phyloP scores from a whole-genome alignment of 257 asterid genomes.

The Nicotiana undulata region DNA sequence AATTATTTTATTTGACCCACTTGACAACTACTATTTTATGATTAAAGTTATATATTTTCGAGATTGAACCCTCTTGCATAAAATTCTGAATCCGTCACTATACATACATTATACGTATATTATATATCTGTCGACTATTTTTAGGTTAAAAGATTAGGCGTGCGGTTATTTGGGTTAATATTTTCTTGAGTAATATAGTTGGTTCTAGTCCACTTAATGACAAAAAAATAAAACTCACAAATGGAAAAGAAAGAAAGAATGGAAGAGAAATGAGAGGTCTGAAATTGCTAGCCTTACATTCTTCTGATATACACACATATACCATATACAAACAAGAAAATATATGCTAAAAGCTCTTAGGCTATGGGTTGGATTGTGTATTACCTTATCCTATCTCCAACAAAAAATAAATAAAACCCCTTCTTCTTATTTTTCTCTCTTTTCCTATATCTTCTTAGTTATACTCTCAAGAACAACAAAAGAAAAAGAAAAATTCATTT shows the following conservation, averaged over 20 bases:
- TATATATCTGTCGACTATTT: too few relatives aligned
- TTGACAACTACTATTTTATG: too few relatives aligned
- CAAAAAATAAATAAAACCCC: not conserved
- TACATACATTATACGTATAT: too few relatives aligned
- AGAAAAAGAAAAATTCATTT: not conserved
- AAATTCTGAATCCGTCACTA: too few relatives aligned
- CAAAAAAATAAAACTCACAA: not conserved
- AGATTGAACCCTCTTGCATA: too few relatives aligned
- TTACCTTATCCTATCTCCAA: slow-evolving; percentile 66
- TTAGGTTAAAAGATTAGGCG: too few relatives aligned
- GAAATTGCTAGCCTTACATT: slow-evolving; percentile 41
- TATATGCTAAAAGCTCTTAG: slow-evolving; percentile 3
- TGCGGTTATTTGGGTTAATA: too few relatives aligned
- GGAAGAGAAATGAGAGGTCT: slow-evolving; percentile 52
- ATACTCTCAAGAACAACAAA: slow-evolving; percentile 10
- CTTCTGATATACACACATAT: slow-evolving; percentile 13
- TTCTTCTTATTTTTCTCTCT: slow-evolving; percentile 4
- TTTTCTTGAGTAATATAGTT: not conserved
- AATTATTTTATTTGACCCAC: too few relatives aligned
- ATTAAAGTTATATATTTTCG: too few relatives aligned
- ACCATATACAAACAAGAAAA: slow-evolving; percentile 17
- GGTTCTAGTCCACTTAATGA: slow-evolving; percentile 14
- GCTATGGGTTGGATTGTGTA: slow-evolving; percentile 32
- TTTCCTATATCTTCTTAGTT: slow-evolving; percentile 24
- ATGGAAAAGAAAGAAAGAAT: slow-evolving; percentile 12